Evolutionary conservation across 2,329 filamentous ascomycete species (phyloP).

Genomic region (Pseudogymnoascus sp.): DNA sequence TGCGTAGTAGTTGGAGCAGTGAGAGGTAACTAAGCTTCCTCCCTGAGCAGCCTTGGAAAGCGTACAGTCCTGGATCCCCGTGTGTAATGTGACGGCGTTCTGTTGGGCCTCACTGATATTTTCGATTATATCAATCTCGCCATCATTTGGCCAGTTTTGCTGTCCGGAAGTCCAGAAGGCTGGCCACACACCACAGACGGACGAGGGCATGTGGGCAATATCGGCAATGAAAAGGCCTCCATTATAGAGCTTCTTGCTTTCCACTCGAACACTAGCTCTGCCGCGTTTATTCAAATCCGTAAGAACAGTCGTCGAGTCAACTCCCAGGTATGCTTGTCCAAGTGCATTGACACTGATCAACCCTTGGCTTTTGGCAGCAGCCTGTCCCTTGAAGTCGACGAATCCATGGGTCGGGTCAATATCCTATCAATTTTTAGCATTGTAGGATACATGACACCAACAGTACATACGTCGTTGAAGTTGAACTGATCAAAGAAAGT

Average conservation of each 20-base stretch:
- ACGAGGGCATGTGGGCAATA: constrained; percentile 39
- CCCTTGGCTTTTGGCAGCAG: constrained; percentile 52
- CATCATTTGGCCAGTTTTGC: constrained; percentile 25
- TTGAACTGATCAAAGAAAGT: constrained; percentile 41
- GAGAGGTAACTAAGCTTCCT: constrained; percentile 12
- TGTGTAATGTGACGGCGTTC: constrained; percentile 19
- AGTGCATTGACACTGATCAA: constrained; percentile 43
- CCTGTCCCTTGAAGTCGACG: constrained; percentile 57
- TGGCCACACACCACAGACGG: constrained; percentile 17
- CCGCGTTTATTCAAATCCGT: constrained; percentile 29
- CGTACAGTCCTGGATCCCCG: constrained; percentile 16
- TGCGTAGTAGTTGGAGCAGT: constrained; percentile 20
- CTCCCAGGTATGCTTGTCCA: constrained; percentile 42
- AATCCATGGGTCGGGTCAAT: constrained; percentile 66
- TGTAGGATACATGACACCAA: not conserved
- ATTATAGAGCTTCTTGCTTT: constrained; percentile 37
- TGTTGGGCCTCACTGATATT: constrained; percentile 49
- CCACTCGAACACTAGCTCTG: constrained; percentile 38
- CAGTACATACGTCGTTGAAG: constrained; percentile 40
- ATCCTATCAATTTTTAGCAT: constrained; percentile 17
- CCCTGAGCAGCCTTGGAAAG: constrained; percentile 31
- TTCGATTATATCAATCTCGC: constrained; percentile 32
- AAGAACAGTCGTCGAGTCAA: constrained; percentile 34
- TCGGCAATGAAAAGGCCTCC: constrained; percentile 41
- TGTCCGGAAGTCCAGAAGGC: constrained; percentile 17